Evolutionary conservation across 768 basidiomycete genomes (phyloP).

Genomic region (Macrolepiota dolichaula): DNA sequence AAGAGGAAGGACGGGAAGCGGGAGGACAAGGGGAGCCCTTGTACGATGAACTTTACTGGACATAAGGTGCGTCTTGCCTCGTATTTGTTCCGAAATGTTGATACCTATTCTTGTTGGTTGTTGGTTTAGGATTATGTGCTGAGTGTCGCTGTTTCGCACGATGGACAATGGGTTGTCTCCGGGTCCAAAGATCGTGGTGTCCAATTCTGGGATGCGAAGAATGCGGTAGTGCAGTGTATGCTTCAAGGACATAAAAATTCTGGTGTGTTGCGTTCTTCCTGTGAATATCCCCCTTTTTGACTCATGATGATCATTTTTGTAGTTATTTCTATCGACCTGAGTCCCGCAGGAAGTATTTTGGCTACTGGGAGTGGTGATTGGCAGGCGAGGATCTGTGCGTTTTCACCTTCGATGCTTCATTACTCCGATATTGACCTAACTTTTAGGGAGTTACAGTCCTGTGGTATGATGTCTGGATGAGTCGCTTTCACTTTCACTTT

Average conservation of each 20-base stretch:
- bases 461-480: not conserved
- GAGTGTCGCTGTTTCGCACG: slow-evolving; percentile 59
- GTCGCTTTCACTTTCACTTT: not conserved
- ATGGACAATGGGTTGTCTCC: slow-evolving; percentile 80
- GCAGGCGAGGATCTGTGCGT: slow-evolving; percentile 31
- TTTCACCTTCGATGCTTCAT: not conserved
- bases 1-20: slow-evolving; percentile 58
- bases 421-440: not conserved
- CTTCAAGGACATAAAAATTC: slow-evolving; percentile 47
- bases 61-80: slow-evolving; percentile 59
- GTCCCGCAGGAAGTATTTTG: slow-evolving; percentile 28
- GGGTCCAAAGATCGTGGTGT: slow-evolving; percentile 79
- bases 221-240: slow-evolving; percentile 66
- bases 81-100: slow-evolving; percentile 23
- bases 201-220: slow-evolving; percentile 69
- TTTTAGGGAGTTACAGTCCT: slow-evolving; percentile 12
- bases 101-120: slow-evolving; percentile 22
- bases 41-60: slow-evolving; percentile 76
- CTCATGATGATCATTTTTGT: not conserved
- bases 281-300: not conserved
- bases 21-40: slow-evolving; percentile 38
- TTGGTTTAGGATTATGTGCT: slow-evolving; percentile 44
- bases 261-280: slow-evolving; percentile 7
- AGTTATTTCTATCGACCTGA: slow-evolving; percentile 31
- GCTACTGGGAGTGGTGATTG: slow-evolving; percentile 33